Percentiles rank a stretch among this genome's conserved stretches.
Evolutionary conservation across 164 flowering plant genomes (phyloP).

Genomic region (Kalanchoe fedtschenkoi): DNA sequence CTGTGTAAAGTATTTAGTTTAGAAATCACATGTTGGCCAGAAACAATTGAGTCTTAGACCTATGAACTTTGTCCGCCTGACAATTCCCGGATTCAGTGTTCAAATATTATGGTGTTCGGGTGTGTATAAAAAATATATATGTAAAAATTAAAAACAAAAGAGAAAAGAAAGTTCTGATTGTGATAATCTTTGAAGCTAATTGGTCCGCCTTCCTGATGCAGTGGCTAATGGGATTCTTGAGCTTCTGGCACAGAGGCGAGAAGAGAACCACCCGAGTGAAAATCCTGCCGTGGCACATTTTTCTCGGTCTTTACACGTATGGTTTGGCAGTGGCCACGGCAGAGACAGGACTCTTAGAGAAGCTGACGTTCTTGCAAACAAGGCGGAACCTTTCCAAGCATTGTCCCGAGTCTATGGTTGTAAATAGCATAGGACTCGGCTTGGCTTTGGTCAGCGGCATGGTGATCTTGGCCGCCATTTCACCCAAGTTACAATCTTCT

Average conservation of each 20-base stretch:
- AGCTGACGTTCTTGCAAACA: constrained; percentile 66
- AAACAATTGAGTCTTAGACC: no score
- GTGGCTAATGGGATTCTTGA: constrained; percentile 87
- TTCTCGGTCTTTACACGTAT: constrained; percentile 80
- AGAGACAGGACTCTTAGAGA: constrained; percentile 85
- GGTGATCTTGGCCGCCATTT: constrained; percentile 56
- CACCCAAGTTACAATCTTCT: constrained; percentile 31
- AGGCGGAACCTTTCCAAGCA: constrained; percentile 33
- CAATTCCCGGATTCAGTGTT: no score
- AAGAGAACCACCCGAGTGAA: constrained; percentile 32
- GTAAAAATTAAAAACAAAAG: no score
- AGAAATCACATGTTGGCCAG: no score
- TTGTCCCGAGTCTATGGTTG: constrained; percentile 52
- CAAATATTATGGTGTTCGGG: no score
- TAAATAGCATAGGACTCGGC: constrained; percentile 63
- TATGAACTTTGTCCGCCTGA: no score
- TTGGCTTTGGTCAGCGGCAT: constrained; percentile 68
- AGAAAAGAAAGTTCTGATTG: no score
- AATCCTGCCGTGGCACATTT: constrained; percentile 78
- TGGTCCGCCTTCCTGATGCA: constrained; percentile 18
- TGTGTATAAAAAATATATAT: no score
- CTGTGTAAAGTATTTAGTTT: no score
- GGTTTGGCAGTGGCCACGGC: constrained; percentile 83
- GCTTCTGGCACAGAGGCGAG: constrained; percentile 83
- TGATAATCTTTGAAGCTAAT: not conserved